Evolutionary conservation across 2,329 filamentous ascomycete species (phyloP), one percentile per base, ranked within the genome.

Genomic region (Fusarium praegraminearum): DNA sequence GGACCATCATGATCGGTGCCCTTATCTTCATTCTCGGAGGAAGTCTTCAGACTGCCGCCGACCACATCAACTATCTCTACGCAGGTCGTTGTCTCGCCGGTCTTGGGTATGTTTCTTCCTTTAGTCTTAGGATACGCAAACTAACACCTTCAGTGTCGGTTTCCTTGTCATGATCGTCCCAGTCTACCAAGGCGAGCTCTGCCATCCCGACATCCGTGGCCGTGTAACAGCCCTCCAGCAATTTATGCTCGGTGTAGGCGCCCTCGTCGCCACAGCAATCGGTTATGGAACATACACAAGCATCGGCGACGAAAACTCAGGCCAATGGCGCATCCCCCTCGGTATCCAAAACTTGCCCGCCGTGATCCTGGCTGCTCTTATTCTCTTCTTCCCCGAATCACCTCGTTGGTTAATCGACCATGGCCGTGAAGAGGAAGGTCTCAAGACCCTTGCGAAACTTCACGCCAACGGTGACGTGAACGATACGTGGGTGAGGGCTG

Each of bases 181-280:
- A 3, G 79, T 94, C 0, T 95, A 94, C 76, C 92, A 94, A 76
- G 91, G 91, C 24, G 93, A 96, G 75, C 85, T 95, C 26, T 89
- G 90, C 5, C 93, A 95, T 76, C 93, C 93, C 2, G 86, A 85
- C 61, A 95, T 95, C 73, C 87, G 93, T 77, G 93, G 92, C 15
- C 84, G 89, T 67, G 86, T 96, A 33, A 94, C 91, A 3, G 86
- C 88, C 26, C 82, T 94, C 10, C 91, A 94, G 77, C 91, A 94
- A 73, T 93, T 94, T 76, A 94, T 94, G 91, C 78, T 94, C 49
- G 91, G 91, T 3, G 86, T 94, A 36, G 92, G 92, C 57, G 83
- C 91, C 16, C 84, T 94, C 9, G 81, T 89, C 16, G 92, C 65
- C 2, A 10, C 65, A 3, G 59, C 57, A 3, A 62, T 63, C 4